phyloP scores from a whole-genome alignment of 768 basidiomycete species.

The Goffeauzyma gilvescens region DNA sequence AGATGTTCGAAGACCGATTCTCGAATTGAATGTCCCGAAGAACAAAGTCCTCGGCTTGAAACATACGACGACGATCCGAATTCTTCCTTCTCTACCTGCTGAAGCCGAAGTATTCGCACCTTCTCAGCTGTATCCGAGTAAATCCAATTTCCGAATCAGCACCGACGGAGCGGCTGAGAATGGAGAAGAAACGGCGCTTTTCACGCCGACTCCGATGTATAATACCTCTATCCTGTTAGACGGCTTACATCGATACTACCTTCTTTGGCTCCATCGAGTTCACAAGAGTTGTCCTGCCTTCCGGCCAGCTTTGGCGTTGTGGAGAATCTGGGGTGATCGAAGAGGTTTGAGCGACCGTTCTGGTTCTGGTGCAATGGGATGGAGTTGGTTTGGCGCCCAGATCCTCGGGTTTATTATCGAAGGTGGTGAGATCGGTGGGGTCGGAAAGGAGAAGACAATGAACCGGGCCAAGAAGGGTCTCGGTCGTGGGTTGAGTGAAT shows the following conservation, averaged over 20 bases:
- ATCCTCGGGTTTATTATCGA: constrained; percentile 34
- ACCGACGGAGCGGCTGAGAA: constrained; percentile 14
- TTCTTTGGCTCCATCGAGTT: constrained; percentile 41
- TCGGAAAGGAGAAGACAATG: constrained; percentile 20
- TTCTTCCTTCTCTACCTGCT: constrained; percentile 53
- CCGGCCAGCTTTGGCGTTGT: constrained; percentile 54
- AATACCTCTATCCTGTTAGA: constrained; percentile 48
- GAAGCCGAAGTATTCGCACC: constrained; percentile 38
- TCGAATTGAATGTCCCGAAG: constrained; percentile 20
- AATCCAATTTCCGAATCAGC: constrained; percentile 45
- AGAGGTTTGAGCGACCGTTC: constrained; percentile 37
- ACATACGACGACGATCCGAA: constrained; percentile 49
- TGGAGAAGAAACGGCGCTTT: constrained; percentile 11
- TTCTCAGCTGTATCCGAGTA: constrained; percentile 46
- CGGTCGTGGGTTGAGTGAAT: constrained; percentile 68
- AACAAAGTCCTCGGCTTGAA: constrained; percentile 34
- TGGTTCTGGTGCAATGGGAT: constrained; percentile 33
- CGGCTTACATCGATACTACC: constrained; percentile 35
- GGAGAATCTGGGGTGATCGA: constrained; percentile 79
- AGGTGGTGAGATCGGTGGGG: constrained; percentile 44
- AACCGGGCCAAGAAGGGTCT: constrained; percentile 40
- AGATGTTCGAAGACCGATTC: constrained; percentile 18
- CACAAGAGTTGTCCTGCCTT: constrained; percentile 39
- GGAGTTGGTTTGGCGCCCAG: constrained; percentile 46
- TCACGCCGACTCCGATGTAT: constrained; percentile 54